Evolutionary conservation across 306 rosid genomes (phyloP).

Genomic region (Spatholobus suberectus): DNA sequence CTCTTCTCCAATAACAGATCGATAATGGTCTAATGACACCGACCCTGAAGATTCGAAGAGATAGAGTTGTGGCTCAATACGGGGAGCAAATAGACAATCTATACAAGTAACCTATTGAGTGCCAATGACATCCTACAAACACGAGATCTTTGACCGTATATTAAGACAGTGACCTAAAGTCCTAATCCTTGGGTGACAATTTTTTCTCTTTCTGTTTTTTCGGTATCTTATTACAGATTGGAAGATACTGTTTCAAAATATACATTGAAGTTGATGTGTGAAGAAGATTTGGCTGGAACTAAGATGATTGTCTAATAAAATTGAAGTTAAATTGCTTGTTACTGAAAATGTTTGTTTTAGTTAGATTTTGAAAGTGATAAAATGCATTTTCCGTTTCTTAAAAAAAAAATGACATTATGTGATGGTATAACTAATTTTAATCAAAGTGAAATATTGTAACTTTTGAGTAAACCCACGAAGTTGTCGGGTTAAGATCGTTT

Average conservation of each 20-base stretch:
- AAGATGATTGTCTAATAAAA: neutral
- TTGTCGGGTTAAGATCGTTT: too few relatives aligned
- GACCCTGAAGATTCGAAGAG: slow-evolving; percentile 88
- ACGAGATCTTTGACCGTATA: neutral
- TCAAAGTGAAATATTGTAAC: neutral
- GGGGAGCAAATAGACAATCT: slow-evolving; percentile 74
- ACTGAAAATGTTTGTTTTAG: neutral
- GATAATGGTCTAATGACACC: slow-evolving; percentile 92
- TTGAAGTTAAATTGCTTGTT: neutral
- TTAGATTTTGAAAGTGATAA: neutral
- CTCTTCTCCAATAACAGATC: slow-evolving; percentile 59
- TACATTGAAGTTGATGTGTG: neutral
- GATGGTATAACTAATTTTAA: neutral
- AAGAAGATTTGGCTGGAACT: neutral
- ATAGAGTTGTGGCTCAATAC: slow-evolving; percentile 63
- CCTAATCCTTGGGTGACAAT: neutral
- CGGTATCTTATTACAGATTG: neutral
- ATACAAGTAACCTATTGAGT: slow-evolving; percentile 51
- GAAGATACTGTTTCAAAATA: neutral
- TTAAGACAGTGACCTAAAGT: neutral
- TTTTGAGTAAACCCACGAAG: neutral
- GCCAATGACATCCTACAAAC: neutral
- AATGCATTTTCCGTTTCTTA: neutral
- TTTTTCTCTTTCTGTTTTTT: neutral
- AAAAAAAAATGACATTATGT: neutral